Conservation (phyloP, 345 rosid genomes). For the Streptanthus diversifolius region DNA sequence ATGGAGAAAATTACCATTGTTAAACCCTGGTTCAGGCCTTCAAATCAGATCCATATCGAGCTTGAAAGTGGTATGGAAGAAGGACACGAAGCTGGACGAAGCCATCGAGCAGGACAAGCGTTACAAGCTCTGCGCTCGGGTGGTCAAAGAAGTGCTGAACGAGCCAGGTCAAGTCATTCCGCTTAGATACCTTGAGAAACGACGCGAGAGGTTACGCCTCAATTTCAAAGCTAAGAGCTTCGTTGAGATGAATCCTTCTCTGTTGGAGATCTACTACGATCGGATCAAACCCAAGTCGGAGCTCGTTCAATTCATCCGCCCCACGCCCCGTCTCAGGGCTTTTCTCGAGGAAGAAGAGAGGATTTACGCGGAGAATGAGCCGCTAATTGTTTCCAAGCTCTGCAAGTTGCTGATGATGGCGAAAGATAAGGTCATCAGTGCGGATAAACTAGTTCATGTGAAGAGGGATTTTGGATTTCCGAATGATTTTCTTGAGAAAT, state of each 20-base stretch:
- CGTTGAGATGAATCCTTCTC: constrained; percentile 48
- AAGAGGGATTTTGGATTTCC: constrained; percentile 94
- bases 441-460: constrained; percentile 67
- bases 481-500: constrained; percentile 55
- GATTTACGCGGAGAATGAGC: constrained; percentile 49
- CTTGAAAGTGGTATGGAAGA: constrained; percentile 78
- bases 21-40: constrained; percentile 5
- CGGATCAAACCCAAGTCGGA: constrained; percentile 63
- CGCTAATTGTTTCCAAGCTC: constrained; percentile 59
- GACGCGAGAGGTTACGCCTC: constrained; percentile 74
- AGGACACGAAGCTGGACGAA: constrained; percentile 60
- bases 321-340: constrained; percentile 45
- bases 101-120: constrained; percentile 71
- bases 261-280: constrained; percentile 60
- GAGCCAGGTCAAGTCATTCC: constrained; percentile 82
- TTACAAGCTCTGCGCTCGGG: constrained; percentile 59
- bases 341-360: constrained; percentile 68
- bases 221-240: constrained; percentile 46
- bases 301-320: constrained; percentile 51
- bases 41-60: constrained; percentile 52
- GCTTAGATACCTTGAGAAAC: constrained; percentile 62
- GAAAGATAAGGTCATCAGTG: constrained; percentile 51
- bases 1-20: neutral
- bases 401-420: constrained; percentile 89
- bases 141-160: constrained; percentile 68